Evolutionary conservation across 139 green algal genomes (phyloP).

Genomic region (Trebouxia sp.): DNA sequence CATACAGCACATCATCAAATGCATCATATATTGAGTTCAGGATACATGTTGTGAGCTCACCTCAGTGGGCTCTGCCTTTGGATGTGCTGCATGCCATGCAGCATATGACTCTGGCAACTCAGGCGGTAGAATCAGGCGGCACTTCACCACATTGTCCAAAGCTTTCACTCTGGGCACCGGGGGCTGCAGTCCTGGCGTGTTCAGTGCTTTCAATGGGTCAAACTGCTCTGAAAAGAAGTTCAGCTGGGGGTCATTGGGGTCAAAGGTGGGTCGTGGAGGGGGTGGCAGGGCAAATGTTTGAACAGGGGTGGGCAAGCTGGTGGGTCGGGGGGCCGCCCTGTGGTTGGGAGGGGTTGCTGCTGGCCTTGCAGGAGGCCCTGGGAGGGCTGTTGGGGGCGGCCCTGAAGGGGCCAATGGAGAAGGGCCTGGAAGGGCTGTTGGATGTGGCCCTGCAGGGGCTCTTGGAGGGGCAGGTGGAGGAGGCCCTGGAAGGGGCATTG

Average conservation of each 20-base stretch:
- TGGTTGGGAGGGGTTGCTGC: background rate
- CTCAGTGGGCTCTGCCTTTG: background rate
- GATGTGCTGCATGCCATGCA: slow-evolving; percentile 27
- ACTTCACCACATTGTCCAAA: slow-evolving; percentile 67
- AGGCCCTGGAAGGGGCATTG: too few relatives aligned
- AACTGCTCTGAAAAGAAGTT: slow-evolving; percentile 60
- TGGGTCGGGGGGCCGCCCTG: background rate
- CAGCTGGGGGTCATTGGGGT: slow-evolving; percentile 20
- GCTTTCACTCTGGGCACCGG: slow-evolving; percentile 46
- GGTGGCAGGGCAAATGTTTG: background rate
- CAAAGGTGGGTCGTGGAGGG: background rate
- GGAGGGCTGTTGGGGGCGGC: background rate
- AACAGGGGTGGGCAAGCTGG: too few relatives aligned
- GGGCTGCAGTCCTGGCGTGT: slow-evolving; percentile 44
- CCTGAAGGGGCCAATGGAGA: background rate
- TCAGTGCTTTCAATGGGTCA: slow-evolving; percentile 50
- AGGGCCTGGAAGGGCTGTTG: too few relatives aligned
- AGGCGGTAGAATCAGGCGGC: slow-evolving; percentile 54
- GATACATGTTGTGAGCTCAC: background rate
- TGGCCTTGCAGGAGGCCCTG: background rate
- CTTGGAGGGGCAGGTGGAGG: too few relatives aligned
- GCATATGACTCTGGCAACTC: slow-evolving; percentile 40
- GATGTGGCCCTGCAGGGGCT: too few relatives aligned
- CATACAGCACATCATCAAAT: too few relatives aligned
- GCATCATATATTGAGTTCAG: background rate